Conservation (phyloP, 805 yeast genomes). For the Saccharomyces kudriavzevii region DNA sequence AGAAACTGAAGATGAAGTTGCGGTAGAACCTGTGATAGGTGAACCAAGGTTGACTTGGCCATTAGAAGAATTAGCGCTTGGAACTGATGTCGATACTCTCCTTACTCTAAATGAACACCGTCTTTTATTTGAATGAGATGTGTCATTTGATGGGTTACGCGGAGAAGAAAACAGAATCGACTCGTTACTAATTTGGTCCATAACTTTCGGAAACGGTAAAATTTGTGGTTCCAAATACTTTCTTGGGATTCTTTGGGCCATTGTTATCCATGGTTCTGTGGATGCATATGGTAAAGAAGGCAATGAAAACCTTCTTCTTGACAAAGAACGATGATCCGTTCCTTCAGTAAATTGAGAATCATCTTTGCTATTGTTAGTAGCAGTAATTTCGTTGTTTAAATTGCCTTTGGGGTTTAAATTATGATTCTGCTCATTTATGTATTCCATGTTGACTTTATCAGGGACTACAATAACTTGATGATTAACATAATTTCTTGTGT, state of each 20-base stretch:
- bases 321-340: not conserved
- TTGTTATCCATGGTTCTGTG: constrained; percentile 22
- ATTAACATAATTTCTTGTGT: constrained; percentile 61
- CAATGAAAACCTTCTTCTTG: constrained; percentile 16
- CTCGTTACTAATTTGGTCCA: constrained; percentile 13
- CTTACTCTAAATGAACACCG: constrained; percentile 19
- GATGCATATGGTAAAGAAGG: constrained; percentile 8
- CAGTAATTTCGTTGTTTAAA: not conserved
- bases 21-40: not conserved
- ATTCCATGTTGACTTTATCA: constrained; percentile 16
- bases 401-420: not conserved
- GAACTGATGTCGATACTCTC: constrained; percentile 19
- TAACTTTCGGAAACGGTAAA: constrained; percentile 26
- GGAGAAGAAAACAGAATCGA: constrained; percentile 4
- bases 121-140: constrained; percentile 1
- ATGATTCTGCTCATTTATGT: constrained; percentile 2
- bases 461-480: constrained; percentile 74
- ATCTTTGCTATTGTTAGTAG: not conserved
- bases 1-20: not conserved
- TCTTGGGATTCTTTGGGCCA: constrained; percentile 24
- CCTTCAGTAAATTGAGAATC: not conserved
- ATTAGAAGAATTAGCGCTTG: constrained; percentile 7
- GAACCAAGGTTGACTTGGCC: constrained; percentile 3
- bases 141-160: not conserved
- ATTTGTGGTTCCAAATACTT: constrained; percentile 25